phyloP scores from a whole-genome alignment of 305 asterid species.

The Fraxinus velutina region DNA sequence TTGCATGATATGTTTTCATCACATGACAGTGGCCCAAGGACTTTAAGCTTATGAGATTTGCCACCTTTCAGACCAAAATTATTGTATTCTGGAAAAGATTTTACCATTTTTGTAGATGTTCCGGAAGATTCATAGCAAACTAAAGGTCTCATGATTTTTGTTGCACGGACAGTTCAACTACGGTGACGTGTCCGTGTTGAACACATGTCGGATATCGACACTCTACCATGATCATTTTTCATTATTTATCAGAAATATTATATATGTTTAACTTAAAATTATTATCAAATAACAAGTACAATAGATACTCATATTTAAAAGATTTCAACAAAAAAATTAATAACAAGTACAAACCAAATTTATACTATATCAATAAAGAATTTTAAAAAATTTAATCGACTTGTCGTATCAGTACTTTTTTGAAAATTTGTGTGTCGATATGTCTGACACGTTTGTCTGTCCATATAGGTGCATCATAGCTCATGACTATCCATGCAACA shows the following conservation, averaged over 20 bases:
- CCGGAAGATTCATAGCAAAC: background rate
- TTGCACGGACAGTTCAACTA: background rate
- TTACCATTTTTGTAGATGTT: background rate
- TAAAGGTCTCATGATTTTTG: background rate
- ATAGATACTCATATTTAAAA: background rate
- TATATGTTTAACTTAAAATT: background rate
- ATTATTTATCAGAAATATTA: background rate
- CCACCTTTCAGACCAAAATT: background rate
- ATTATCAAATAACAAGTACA: background rate
- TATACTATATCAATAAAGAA: background rate
- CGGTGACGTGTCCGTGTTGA: background rate
- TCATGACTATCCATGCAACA: slow-evolving; percentile 8
- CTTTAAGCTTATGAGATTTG: slow-evolving; percentile 1
- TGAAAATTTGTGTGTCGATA: background rate
- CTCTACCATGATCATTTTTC: background rate
- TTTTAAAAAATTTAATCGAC: background rate
- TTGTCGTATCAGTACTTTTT: background rate
- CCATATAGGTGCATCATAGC: background rate
- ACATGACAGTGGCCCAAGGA: background rate
- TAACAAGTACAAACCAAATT: background rate
- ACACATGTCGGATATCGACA: background rate
- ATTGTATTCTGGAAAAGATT: background rate
- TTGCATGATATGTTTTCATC: background rate
- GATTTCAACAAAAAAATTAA: background rate
- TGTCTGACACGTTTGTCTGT: background rate